These are phyloP conservation scores for Pseudogymnoascus sp. DNA, from an alignment of 2,329 filamentous ascomycete species.

Conservation along the genomic window DNA sequence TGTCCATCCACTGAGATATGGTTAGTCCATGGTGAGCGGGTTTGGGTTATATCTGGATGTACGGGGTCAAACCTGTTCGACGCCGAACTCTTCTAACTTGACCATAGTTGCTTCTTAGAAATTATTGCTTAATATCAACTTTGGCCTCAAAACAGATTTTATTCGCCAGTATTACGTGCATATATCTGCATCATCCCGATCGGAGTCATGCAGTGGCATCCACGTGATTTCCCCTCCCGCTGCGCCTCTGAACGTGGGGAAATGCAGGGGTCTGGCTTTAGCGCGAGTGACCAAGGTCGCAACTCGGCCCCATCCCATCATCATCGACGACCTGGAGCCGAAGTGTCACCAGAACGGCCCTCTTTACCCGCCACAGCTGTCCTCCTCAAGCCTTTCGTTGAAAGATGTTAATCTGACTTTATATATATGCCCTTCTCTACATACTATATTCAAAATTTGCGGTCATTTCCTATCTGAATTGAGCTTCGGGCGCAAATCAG, in stretches of 20 bases:
- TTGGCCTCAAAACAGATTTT: not conserved
- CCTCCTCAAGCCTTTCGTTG: not conserved
- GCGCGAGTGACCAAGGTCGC: constrained; percentile 2
- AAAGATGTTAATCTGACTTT: not conserved
- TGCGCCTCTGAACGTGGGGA: not conserved
- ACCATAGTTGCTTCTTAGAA: constrained; percentile 28
- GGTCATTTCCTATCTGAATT: not conserved
- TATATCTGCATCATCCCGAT: not conserved
- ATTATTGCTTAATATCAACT: not conserved
- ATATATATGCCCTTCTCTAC: not conserved
- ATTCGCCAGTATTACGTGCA: not conserved
- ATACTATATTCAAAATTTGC: not conserved
- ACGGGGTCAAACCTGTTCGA: constrained; percentile 7
- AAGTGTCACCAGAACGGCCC: not conserved
- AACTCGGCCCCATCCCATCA: not conserved
- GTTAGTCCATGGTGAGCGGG: constrained; percentile 10
- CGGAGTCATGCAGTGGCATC: not conserved
- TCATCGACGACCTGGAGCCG: constrained; percentile 5
- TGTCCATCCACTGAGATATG: constrained; percentile 51
- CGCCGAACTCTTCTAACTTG: constrained; percentile 33
- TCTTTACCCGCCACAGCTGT: not conserved
- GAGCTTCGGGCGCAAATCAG: constrained; percentile 3
- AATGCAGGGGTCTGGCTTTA: not conserved
- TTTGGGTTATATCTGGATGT: not conserved
- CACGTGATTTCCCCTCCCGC: constrained; percentile 3